These are phyloP conservation scores for Nakazawaea wyomingensis DNA, from an alignment of 805 yeast genomes.

Conservation along the genomic window DNA sequence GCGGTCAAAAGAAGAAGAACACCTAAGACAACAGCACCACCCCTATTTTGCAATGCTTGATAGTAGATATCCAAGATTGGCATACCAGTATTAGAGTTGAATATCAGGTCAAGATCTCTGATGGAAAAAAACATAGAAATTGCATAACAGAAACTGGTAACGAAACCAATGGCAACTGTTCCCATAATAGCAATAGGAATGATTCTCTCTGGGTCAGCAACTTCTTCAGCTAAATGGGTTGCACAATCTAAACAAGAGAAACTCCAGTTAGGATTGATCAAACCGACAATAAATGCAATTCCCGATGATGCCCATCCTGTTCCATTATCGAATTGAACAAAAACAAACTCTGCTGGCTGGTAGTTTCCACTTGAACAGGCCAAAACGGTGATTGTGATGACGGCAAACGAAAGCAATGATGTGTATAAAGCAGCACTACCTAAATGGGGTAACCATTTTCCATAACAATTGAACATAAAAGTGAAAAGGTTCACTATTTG, in stretches of 20 bases:
- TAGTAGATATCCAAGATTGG: conserved; percentile 61
- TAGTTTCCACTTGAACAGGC: conserved; percentile 48
- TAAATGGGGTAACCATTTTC: conserved; percentile 44
- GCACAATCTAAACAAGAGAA: conserved; percentile 67
- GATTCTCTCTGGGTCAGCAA: conserved; percentile 48
- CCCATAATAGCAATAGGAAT: conserved; percentile 60
- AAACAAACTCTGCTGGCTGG: conserved; percentile 48
- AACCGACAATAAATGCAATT: conserved; percentile 64
- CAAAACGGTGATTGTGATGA: conserved; percentile 49
- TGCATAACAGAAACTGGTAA: conserved; percentile 50
- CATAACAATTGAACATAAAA: conserved; percentile 46
- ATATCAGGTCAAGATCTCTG: conserved; percentile 43
- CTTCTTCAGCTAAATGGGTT: conserved; percentile 69
- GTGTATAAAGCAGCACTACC: conserved; percentile 45
- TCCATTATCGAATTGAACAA: conserved; percentile 44
- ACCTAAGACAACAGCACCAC: conserved; percentile 51
- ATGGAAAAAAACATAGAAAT: conserved; percentile 58
- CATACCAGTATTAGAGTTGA: conserved; percentile 47
- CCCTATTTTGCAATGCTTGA: conserved; percentile 48
- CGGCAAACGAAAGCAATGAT: conserved; percentile 46
- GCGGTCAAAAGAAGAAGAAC: conserved; percentile 47
- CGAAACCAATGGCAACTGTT: conserved; percentile 60
- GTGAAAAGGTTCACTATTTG: conserved; percentile 39
- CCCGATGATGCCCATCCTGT: conserved; percentile 60
- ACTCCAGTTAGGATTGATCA: conserved; percentile 66